These are phyloP conservation scores for Diaporthe humulicola DNA, from an alignment of 2,329 filamentous ascomycete species.

Conservation along the genomic window DNA sequence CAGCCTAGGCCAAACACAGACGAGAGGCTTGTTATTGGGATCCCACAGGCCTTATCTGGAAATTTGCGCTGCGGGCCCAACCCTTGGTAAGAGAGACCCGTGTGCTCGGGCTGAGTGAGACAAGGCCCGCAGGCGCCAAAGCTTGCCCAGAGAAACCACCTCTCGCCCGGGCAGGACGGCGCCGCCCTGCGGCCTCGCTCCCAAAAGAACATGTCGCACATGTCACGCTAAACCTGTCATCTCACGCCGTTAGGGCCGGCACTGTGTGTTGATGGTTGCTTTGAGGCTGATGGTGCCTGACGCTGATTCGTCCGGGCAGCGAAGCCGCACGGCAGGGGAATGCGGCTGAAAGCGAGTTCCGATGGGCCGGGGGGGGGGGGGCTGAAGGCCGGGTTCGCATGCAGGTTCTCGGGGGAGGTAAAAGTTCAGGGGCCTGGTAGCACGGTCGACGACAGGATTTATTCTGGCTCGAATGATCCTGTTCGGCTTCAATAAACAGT, in stretches of 20 bases:
- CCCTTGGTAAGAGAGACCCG: neutral
- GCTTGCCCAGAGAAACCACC: neutral
- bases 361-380: no score
- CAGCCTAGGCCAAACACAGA: neutral
- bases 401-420: neutral
- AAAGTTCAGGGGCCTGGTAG: neutral
- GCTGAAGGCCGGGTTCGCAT: neutral
- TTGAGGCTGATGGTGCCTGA: conserved; percentile 11
- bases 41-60: neutral
- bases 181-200: neutral
- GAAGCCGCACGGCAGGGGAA: conserved; percentile 3
- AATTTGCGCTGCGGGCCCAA: neutral
- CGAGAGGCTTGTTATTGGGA: conserved; percentile 11
- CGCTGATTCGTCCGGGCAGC: conserved; percentile 27
- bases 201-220: neutral
- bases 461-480: neutral
- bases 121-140: neutral
- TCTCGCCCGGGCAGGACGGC: neutral
- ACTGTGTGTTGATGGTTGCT: neutral
- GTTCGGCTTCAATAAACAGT: neutral
- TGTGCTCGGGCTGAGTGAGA: conserved; percentile 1
- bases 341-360: conserved; percentile 27
- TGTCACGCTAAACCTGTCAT: neutral
- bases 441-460: neutral
- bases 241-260: neutral